Percentiles rank a stretch among this genome's conserved stretches.
Evolutionary conservation across 2,329 filamentous ascomycete species (phyloP).

Genomic region (Beauveria bassiana): DNA sequence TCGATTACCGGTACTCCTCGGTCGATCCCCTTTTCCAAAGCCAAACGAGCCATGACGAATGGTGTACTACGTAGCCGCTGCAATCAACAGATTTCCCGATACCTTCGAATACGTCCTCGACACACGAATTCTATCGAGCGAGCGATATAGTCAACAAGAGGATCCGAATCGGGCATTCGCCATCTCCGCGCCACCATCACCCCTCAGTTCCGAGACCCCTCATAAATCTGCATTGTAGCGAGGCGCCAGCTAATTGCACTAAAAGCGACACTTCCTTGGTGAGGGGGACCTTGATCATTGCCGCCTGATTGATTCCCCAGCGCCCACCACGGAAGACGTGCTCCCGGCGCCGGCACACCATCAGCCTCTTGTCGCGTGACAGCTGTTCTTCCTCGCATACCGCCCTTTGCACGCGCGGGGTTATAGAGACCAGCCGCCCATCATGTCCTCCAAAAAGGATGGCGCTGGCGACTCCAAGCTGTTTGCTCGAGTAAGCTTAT

Average conservation of each 20-base stretch:
- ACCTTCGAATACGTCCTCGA: too few relatives aligned
- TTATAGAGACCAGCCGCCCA: constrained; percentile 17
- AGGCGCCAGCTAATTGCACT: constrained; percentile 1
- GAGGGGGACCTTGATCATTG: neutral
- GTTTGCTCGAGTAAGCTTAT: constrained; percentile 78
- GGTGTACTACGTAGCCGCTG: neutral
- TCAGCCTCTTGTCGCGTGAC: constrained; percentile 14
- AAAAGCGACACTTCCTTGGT: neutral
- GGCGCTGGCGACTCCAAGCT: constrained; percentile 95
- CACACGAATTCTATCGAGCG: neutral
- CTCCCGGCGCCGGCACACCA: neutral
- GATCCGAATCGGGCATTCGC: neutral
- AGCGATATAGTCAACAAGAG: neutral
- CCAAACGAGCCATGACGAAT: neutral
- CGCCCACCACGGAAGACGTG: neutral
- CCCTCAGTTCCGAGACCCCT: neutral
- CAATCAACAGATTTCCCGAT: neutral
- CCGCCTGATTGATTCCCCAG: neutral
- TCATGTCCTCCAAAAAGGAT: constrained; percentile 44
- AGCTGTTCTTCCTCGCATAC: neutral
- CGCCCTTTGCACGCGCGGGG: constrained; percentile 7
- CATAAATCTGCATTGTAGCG: neutral
- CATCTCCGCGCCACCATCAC: neutral
- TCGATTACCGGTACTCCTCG: neutral
- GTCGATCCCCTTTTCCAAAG: neutral